Conservation (phyloP, 371 early-diverging fungal genomes). For the Neoconidiobolus thromboides region DNA sequence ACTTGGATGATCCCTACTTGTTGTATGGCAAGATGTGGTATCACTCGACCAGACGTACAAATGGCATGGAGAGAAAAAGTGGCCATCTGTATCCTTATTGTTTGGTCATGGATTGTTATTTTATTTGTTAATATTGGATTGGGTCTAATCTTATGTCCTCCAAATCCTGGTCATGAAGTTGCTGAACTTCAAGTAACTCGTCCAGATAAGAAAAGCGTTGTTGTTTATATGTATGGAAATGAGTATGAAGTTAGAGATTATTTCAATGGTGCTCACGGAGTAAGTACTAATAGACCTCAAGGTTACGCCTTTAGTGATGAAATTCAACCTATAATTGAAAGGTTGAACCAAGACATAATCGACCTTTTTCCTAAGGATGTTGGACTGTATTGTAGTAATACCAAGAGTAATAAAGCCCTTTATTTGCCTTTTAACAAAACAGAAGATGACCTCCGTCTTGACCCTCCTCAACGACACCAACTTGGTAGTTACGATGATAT, state of each 20-base stretch:
- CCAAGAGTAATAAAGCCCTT: background rate
- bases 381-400: background rate
- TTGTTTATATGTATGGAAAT: slow-evolving; percentile 44
- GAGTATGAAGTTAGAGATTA: slow-evolving; percentile 45
- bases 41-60: slow-evolving; percentile 68
- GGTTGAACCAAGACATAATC: background rate
- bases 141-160: slow-evolving; percentile 29
- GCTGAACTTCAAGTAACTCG: slow-evolving; percentile 21
- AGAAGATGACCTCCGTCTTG: background rate
- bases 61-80: slow-evolving; percentile 91
- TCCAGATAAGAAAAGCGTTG: slow-evolving; percentile 20
- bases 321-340: background rate
- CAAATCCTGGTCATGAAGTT: slow-evolving; percentile 34
- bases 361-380: background rate
- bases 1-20: slow-evolving; percentile 64
- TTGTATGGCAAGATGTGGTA: slow-evolving; percentile 31
- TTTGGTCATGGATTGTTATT: slow-evolving; percentile 23
- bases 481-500: no score
- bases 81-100: slow-evolving; percentile 53
- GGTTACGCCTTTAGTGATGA: background rate
- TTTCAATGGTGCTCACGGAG: slow-evolving; percentile 20
- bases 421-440: background rate
- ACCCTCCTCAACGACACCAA: background rate
- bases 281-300: background rate
- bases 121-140: slow-evolving; percentile 38